A percentile compares a stretch with the other conserved stretches of the same genome.
phyloP scores from a whole-genome alignment of 2,329 filamentous ascomycete species.

The Lomentospora prolificans region DNA sequence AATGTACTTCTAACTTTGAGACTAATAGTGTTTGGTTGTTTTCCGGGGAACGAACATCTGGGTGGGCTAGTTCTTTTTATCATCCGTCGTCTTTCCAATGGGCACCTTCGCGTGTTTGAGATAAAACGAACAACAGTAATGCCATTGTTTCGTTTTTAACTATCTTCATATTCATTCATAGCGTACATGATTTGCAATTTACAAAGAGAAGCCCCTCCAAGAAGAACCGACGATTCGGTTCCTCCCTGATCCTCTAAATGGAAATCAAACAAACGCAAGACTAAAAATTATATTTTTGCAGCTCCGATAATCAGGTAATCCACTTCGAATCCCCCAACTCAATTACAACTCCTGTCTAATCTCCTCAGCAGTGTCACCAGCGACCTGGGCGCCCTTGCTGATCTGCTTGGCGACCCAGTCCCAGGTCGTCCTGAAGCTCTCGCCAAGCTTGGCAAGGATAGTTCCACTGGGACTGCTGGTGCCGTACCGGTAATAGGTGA shows the following conservation, averaged over 20 bases:
- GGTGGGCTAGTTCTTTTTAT: too few relatives aligned
- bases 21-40: not conserved
- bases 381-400: not conserved
- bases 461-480: constrained; percentile 56
- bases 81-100: too few relatives aligned
- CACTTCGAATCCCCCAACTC: too few relatives aligned
- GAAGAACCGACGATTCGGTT: not conserved
- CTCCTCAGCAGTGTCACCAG: not conserved
- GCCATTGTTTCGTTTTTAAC: too few relatives aligned
- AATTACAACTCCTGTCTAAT: not conserved
- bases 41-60: too few relatives aligned
- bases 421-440: constrained; percentile 35
- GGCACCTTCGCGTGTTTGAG: too few relatives aligned
- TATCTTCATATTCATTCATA: not conserved
- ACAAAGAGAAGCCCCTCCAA: not conserved
- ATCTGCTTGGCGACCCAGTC: constrained; percentile 43
- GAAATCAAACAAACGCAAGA: not conserved
- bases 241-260: not conserved
- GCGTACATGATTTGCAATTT: not conserved
- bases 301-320: too few relatives aligned
- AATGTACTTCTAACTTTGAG: not conserved
- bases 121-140: too few relatives aligned
- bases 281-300: too few relatives aligned
- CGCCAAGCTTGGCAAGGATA: constrained; percentile 53
- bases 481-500: constrained; percentile 69